Base-by-base conservation (phyloP, 495 filamentous ascomycete species). In the Neurospora sp. region DNA sequence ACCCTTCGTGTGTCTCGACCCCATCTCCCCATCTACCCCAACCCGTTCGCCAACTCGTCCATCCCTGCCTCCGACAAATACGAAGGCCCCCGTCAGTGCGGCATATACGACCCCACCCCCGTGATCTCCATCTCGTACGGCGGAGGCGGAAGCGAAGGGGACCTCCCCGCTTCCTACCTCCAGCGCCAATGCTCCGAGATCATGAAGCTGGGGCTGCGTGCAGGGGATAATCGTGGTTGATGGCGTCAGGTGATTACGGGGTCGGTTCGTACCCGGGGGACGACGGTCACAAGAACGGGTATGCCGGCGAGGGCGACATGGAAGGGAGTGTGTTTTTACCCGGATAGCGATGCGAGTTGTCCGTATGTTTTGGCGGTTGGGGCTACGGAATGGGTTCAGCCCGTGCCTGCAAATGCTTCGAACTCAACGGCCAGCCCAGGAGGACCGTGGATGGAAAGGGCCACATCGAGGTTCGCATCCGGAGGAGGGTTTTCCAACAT, bases 401-500 rank as follows among this genome's bases (percentile, higher is more conserved):
- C 71, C 68, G 68, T 48, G n/a, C n/a, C 44, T 22, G 18, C 44
- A 41, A 41, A 48, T n/a, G 72, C 44, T 38, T 53, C 46, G 7
- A 73, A 68, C 73, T 73, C 31, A 9, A 73, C 73, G 40, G 5
- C 40, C n/a, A 20, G 35, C 27, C 48, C 44, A 40, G 3, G 68
- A 70, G 39, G 70, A 75, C 72, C 59, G 78, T 76, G 20, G 76
- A 76, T 41, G 78, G 80, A 86, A 74, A 80, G 86, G 73, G 79
- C 81, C 75, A 85, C 75, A 76, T 83, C 71, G 74, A 78, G 39
- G 76, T 86, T 88, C 80, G 80, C 81, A 31, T 89, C 86, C 9
- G 89, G 90, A 31, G 89, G 91, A 42, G 90, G 90, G 14, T 92
- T 93, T 80, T 89, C 86, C 74, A 92, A 93, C 76, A 82, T 91